Evolutionary conservation across 2,329 filamentous ascomycete species (phyloP).

Genomic region (Magnaporthiopsis incrustans): DNA sequence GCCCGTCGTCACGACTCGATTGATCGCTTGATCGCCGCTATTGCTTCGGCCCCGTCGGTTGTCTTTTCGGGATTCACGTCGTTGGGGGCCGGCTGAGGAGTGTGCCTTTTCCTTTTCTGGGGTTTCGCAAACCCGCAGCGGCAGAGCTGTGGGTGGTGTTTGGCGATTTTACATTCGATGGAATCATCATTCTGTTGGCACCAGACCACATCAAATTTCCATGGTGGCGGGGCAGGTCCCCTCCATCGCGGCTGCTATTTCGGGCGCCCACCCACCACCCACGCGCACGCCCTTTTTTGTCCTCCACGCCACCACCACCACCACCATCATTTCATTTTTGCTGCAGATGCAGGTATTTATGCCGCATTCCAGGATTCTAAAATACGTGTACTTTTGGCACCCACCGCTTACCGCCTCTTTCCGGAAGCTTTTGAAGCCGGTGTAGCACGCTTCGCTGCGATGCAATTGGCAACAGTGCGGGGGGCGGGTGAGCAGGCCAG

Average conservation of each 20-base stretch:
- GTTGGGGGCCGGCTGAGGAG: background rate
- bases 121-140: background rate
- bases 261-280: background rate
- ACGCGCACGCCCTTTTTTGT: background rate
- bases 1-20: background rate
- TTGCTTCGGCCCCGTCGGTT: background rate
- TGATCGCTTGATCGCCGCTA: background rate
- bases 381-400: background rate
- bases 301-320: background rate
- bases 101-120: background rate
- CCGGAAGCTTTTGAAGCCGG: background rate
- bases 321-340: background rate
- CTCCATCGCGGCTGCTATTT: background rate
- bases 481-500: background rate
- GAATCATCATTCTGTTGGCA: too few relatives aligned
- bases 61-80: background rate
- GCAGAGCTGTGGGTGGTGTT: background rate
- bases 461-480: background rate
- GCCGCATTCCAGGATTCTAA: background rate
- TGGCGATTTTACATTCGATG: too few relatives aligned
- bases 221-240: background rate
- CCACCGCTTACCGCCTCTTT: background rate
- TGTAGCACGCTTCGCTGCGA: background rate
- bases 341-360: background rate
- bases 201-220: background rate